Conservation (phyloP, 805 yeast genomes). For the Teunomyces atbi region DNA sequence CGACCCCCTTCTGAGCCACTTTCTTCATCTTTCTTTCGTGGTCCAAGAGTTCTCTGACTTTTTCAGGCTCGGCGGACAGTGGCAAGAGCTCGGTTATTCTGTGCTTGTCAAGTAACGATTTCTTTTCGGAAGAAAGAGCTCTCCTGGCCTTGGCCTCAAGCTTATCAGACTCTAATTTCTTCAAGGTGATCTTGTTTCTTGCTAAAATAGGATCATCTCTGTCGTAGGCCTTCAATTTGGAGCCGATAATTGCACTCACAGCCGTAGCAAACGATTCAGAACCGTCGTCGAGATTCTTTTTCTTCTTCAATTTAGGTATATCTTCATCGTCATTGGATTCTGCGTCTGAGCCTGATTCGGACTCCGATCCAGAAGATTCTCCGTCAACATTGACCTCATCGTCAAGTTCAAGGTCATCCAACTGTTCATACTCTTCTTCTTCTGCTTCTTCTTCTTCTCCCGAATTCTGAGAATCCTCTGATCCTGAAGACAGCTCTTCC, state of each 20-base stretch:
- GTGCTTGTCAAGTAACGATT: conserved; percentile 59
- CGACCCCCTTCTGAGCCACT: conserved; percentile 86
- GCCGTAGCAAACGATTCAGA: conserved; percentile 78
- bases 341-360: conserved; percentile 4
- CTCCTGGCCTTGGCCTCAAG: conserved; percentile 81
- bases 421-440: conserved; percentile 13
- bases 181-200: conserved; percentile 67
- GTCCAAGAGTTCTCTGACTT: conserved; percentile 58
- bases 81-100: conserved; percentile 72
- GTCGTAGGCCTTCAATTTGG: conserved; percentile 85
- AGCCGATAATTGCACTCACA: conserved; percentile 76
- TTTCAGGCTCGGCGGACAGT: conserved; percentile 50
- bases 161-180: conserved; percentile 75
- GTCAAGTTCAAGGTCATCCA: conserved; percentile 14
- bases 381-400: conserved; percentile 12
- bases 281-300: conserved; percentile 64
- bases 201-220: conserved; percentile 89
- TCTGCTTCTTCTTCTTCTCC: conserved; percentile 9
- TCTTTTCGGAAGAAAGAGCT: conserved; percentile 68
- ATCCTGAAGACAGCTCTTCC: conserved; percentile 9
- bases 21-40: conserved; percentile 70
- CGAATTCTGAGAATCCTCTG: background rate
- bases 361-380: conserved; percentile 7
- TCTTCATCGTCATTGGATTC: conserved; percentile 21
- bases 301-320: conserved; percentile 53